A percentile compares a stretch with the other conserved stretches of the same genome.
These are phyloP conservation scores for Aspergillus sp. DNA, from an alignment of 2,329 filamentous ascomycete genomes.

Conservation along the genomic window DNA sequence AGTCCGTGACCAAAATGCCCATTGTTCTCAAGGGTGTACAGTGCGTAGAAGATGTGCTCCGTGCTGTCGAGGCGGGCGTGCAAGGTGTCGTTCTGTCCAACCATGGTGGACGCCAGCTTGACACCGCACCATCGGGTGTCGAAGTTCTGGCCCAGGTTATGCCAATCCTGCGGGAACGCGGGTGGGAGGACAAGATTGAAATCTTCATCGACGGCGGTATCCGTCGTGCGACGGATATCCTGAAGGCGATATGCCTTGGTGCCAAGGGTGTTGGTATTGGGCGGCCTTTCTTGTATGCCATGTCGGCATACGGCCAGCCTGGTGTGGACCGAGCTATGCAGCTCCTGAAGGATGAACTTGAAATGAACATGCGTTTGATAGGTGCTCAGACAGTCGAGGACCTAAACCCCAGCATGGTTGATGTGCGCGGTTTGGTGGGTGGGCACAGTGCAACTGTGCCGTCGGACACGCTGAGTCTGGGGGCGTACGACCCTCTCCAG, in stretches of 20 bases:
- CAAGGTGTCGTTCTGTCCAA: constrained; percentile 93
- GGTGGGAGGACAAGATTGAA: constrained; percentile 75
- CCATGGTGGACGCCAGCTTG: constrained; percentile 91
- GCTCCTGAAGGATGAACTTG: constrained; percentile 91
- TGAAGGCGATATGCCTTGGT: constrained; percentile 91
- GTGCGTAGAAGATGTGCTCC: constrained; percentile 89
- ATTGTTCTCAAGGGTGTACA: constrained; percentile 97
- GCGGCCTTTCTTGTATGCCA: constrained; percentile 91
- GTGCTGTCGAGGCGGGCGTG: constrained; percentile 77
- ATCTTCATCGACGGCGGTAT: constrained; percentile 90
- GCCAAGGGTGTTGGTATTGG: constrained; percentile 93
- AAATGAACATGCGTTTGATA: constrained; percentile 97
- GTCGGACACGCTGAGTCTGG: constrained; percentile 58
- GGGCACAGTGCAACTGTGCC: constrained; percentile 61
- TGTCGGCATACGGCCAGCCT: constrained; percentile 83
- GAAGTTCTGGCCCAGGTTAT: constrained; percentile 93
- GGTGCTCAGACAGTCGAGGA: constrained; percentile 74
- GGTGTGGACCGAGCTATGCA: constrained; percentile 93
- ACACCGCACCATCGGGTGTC: constrained; percentile 83
- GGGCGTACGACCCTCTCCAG: constrained; percentile 57
- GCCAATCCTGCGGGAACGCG: constrained; percentile 74
- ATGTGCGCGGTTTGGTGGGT: constrained; percentile 66
- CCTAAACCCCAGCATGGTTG: constrained; percentile 76
- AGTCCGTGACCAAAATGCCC: constrained; percentile 85
- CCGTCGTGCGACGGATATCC: constrained; percentile 85